Evolutionary conservation across 176 grass and related monocot genomes (phyloP), one percentile per base, ranked within the genome.

Genomic region (Zoysia pacifica): DNA sequence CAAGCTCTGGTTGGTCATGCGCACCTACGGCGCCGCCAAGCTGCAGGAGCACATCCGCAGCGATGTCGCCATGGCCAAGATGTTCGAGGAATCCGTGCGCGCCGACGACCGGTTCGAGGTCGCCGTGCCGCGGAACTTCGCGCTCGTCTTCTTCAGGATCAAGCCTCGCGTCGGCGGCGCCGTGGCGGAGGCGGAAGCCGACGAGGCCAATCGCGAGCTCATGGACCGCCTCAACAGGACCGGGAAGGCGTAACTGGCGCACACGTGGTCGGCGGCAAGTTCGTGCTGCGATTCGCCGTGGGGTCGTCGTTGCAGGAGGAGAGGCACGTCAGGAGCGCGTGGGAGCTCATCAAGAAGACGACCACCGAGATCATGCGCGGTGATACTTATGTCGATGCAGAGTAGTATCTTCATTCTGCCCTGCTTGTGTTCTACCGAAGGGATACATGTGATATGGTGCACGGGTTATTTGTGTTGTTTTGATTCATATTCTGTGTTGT

Each of bases 131-230:
- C 40, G 82, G 14, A 48, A 49, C 48, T 82, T 89, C 65, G 82
- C 87, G 1, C 56, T 86, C 14, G 78, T 85, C 13, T 89, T 82
- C 72, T 89, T 89, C 65, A 78, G 82, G 78, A 39, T 89, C 46
- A 71, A 36, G 42, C 65, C 87, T 0, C 60, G 11, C 3, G 13
- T 36, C 19, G 15, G 15, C 4, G 36, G 44, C 16, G 38, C 14
- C 11, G 62, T 67, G 63, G 60, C 18, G 2, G 76, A 87, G 64
- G 14, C 62, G 8, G 45, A 38, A 16, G 72, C 66, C 36, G 85
- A 50, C 9, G 50, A 56, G 9, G 64, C 19, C 43, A 87, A 87
- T 79, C 79, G 65, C 8, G 19, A 50, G 38, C 74, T 87, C 20
- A 70, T 87, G 72, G 70, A 82, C 36, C 12, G 67, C 10, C 53